These are phyloP conservation scores for Ceratocystis albifundus DNA, from an alignment of 2,329 filamentous ascomycete genomes.

Conservation along the genomic window DNA sequence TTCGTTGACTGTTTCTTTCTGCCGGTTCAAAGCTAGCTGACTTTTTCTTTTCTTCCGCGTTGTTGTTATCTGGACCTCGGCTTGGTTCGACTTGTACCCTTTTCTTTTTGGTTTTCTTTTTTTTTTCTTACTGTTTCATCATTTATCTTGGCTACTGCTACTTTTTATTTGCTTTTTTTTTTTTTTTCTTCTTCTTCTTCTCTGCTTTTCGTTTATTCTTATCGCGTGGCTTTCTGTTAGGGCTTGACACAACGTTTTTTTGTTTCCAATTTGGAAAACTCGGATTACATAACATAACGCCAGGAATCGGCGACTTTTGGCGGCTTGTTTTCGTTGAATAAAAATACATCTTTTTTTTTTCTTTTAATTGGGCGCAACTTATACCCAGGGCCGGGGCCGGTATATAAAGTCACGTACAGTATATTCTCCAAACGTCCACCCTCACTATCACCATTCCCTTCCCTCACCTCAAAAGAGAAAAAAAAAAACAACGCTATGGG, in stretches of 20 bases:
- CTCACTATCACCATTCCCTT: too few species aligned
- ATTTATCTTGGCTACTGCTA: not conserved
- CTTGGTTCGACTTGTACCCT: slow-evolving; percentile 6
- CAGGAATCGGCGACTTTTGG: too few species aligned
- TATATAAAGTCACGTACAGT: not conserved
- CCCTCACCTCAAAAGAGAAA: not conserved
- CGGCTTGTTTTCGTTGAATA: too few species aligned
- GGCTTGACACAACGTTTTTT: too few species aligned
- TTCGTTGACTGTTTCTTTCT: not conserved
- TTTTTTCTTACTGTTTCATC: slow-evolving; percentile 19
- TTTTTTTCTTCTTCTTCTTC: slow-evolving; percentile 14
- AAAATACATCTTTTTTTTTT: too few species aligned
- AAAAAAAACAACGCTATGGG: not conserved
- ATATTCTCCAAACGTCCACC: not conserved
- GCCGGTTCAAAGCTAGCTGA: not conserved
- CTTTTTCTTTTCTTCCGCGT: slow-evolving; percentile 23
- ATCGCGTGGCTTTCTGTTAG: not conserved
- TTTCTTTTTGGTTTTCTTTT: too few species aligned
- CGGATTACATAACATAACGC: too few species aligned
- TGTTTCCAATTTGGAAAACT: too few species aligned
- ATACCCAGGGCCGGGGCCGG: not conserved
- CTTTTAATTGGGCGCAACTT: too few species aligned
- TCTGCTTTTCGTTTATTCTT: slow-evolving; percentile 12
- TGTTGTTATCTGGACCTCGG: not conserved
- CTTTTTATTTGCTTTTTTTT: slow-evolving; percentile 15